Evolutionary conservation across 108 stramenopile genomes (phyloP).

Genomic region (Chaetoceros tenuissimus): DNA sequence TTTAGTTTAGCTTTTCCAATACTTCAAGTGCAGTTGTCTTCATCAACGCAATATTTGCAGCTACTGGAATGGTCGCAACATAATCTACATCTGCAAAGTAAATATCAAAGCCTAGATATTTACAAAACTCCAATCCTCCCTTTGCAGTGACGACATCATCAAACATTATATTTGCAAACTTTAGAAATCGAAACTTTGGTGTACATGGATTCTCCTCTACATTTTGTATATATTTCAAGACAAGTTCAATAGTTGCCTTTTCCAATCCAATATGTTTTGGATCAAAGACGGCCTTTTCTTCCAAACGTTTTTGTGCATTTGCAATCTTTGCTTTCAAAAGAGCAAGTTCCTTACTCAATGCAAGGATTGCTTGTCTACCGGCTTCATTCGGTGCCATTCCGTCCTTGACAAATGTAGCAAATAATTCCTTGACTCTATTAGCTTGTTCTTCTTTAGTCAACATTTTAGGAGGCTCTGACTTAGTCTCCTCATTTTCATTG

Average conservation of each 20-base stretch:
- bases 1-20: too few species aligned
- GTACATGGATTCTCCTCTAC: conserved; percentile 42
- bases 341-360: conserved; percentile 9
- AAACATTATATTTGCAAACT: conserved; percentile 60
- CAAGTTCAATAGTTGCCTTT: conserved; percentile 23
- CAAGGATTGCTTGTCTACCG: conserved; percentile 39
- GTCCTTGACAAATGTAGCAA: conserved; percentile 27
- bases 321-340: not conserved
- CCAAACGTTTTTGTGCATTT: not conserved
- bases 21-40: too few species aligned
- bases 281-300: conserved; percentile 3
- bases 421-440: conserved; percentile 35
- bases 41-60: conserved; percentile 13
- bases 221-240: conserved; percentile 60
- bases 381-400: conserved; percentile 45
- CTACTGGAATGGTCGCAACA: conserved; percentile 37
- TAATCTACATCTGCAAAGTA: conserved; percentile 49
- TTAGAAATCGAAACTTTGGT: conserved; percentile 54
- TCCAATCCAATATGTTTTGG: not conserved
- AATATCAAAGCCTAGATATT: conserved; percentile 43
- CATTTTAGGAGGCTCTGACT: not conserved
- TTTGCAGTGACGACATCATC: conserved; percentile 49
- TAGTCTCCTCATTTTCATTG: not conserved
- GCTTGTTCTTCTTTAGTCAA: conserved; percentile 20
- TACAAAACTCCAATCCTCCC: conserved; percentile 41